A percentile compares a stretch with the other conserved stretches of the same genome.
Evolutionary conservation across 1,284 basidiomycete genomes (phyloP).

Genomic region (Ceratorhiza oryzae-sativae): DNA sequence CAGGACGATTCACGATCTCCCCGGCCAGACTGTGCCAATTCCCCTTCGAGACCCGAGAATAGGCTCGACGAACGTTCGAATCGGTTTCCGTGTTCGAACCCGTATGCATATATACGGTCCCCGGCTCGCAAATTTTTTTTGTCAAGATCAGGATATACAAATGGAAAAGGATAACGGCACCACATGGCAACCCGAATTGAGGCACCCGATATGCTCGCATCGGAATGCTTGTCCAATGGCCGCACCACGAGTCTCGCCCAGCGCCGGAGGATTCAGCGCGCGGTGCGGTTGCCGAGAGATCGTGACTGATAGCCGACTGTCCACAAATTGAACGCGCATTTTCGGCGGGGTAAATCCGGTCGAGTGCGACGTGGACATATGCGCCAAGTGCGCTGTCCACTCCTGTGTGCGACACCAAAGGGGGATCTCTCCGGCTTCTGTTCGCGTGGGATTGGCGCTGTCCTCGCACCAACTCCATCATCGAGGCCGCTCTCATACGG

Average conservation of each 20-base stretch:
- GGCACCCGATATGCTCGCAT: conserved; percentile 12
- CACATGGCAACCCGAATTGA: conserved; percentile 8
- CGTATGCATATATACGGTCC: conserved; percentile 1
- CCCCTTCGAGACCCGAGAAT: not conserved
- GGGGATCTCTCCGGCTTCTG: not conserved
- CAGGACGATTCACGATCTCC: conserved; percentile 5
- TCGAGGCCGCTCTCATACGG: not conserved
- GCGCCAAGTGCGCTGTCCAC: not conserved
- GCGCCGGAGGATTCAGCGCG: conserved; percentile 10
- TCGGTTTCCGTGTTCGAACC: not conserved
- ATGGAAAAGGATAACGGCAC: conserved; percentile 5
- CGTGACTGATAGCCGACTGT: not conserved
- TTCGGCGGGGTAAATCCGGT: conserved; percentile 3
- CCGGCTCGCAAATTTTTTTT: conserved; percentile 1
- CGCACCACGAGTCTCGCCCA: not conserved
- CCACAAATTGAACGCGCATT: not conserved
- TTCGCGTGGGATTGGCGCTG: not conserved
- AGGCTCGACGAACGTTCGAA: conserved; percentile 8
- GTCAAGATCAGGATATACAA: conserved; percentile 1
- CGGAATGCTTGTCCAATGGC: not conserved
- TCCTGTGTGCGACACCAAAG: not conserved
- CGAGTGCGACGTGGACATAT: not conserved
- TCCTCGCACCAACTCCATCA: not conserved
- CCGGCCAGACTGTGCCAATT: conserved; percentile 6
- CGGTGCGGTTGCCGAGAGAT: conserved; percentile 7